phyloP scores from a whole-genome alignment of 2,329 filamentous ascomycete genomes.

The Stachybotrys echinatus region DNA sequence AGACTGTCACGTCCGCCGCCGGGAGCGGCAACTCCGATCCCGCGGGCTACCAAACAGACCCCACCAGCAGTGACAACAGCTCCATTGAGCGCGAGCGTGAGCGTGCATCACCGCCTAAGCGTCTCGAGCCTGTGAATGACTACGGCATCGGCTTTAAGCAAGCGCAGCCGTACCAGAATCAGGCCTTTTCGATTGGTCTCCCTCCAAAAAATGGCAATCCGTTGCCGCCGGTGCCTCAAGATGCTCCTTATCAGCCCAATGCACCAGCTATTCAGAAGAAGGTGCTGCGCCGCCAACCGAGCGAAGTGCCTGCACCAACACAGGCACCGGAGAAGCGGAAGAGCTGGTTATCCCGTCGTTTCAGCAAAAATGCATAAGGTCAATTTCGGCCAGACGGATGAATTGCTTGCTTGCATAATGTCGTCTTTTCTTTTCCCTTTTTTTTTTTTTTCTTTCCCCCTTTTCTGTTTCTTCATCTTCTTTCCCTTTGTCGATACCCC shows the following conservation, averaged over 20 bases:
- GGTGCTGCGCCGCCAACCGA: constrained; percentile 20
- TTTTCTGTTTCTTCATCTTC: too few relatives aligned
- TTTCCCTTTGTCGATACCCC: constrained; percentile 2
- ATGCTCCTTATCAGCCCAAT: constrained; percentile 10
- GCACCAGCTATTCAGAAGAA: constrained; percentile 21
- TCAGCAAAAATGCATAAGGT: constrained; percentile 53
- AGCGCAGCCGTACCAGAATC: constrained; percentile 34
- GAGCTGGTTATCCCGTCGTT: constrained; percentile 82
- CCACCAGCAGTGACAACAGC: constrained; percentile 83
- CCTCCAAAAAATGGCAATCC: constrained; percentile 16
- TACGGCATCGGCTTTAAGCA: constrained; percentile 59
- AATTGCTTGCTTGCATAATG: constrained; percentile 3
- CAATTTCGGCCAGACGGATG: neutral
- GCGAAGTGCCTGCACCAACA: constrained; percentile 19
- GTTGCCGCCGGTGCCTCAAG: constrained; percentile 17
- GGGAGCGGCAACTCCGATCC: constrained; percentile 72
- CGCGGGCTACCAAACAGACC: constrained; percentile 78
- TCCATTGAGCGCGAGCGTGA: constrained; percentile 86
- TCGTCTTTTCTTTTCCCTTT: constrained; percentile 5
- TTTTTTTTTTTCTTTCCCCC: too few relatives aligned
- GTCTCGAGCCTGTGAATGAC: constrained; percentile 49
- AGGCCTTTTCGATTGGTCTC: constrained; percentile 28
- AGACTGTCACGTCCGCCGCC: constrained; percentile 76
- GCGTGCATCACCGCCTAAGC: constrained; percentile 47
- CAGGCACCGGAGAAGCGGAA: constrained; percentile 64